These are phyloP conservation scores for Grosmannia huntii DNA, from an alignment of 2,329 filamentous ascomycete genomes.

Conservation along the genomic window DNA sequence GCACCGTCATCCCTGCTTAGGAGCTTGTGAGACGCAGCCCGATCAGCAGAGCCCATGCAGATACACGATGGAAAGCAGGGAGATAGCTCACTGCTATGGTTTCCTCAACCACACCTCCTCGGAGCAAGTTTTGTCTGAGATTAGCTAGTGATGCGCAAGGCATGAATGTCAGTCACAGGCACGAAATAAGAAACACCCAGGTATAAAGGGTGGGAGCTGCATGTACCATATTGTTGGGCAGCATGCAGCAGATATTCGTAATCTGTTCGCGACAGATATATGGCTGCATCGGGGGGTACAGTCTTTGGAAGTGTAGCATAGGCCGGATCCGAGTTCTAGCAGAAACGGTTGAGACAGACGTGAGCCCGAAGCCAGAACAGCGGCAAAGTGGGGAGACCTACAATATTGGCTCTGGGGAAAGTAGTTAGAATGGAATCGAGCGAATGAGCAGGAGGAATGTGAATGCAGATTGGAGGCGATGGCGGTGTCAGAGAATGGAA, in stretches of 20 bases:
- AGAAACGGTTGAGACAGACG: background rate
- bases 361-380: too few species aligned
- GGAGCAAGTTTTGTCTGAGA: conserved; percentile 34
- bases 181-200: background rate
- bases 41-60: conserved; percentile 13
- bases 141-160: conserved; percentile 21
- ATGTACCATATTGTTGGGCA: conserved; percentile 41
- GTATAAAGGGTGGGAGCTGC: too few species aligned
- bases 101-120: conserved; percentile 33
- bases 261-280: conserved; percentile 39
- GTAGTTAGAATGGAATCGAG: background rate
- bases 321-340: conserved; percentile 1
- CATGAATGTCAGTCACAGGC: background rate
- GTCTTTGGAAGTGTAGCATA: conserved; percentile 30
- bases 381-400: background rate
- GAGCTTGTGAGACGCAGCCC: background rate
- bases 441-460: background rate
- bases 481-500: background rate
- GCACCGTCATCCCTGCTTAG: background rate
- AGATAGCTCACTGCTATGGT: conserved; percentile 14
- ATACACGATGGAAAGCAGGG: background rate
- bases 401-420: conserved; percentile 2
- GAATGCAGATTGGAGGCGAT: background rate
- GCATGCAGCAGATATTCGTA: conserved; percentile 44
- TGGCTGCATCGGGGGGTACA: background rate